These are phyloP conservation scores for Helicostylum pulchrum DNA, from an alignment of 192 early-diverging fungal genomes.

Conservation along the genomic window DNA sequence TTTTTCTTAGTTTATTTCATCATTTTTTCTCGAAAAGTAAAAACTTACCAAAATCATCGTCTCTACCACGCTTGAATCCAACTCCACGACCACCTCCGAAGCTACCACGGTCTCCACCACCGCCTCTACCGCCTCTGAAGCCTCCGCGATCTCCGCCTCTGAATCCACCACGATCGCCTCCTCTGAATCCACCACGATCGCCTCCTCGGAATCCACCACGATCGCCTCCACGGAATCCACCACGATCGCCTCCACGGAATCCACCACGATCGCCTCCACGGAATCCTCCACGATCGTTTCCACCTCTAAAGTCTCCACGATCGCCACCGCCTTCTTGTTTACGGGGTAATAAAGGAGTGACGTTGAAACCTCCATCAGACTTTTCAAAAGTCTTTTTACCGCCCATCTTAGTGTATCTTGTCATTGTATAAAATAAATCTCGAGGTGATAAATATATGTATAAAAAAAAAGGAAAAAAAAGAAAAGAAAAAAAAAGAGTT, in stretches of 20 bases:
- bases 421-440: slow-evolving; percentile 28
- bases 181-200: too few relatives aligned
- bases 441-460: background rate
- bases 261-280: background rate
- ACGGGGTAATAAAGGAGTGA: slow-evolving; percentile 13
- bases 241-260: background rate
- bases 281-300: background rate
- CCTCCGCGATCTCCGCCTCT: background rate
- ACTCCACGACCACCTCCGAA: background rate
- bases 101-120: background rate
- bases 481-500: background rate
- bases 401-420: slow-evolving; percentile 49
- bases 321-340: background rate
- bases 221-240: background rate
- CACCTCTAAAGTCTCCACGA: background rate
- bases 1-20: background rate
- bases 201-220: background rate
- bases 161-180: background rate
- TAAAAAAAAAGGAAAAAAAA: background rate
- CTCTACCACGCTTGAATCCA: background rate
- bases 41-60: background rate
- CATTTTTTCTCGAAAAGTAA: background rate
- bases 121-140: background rate
- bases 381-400: slow-evolving; percentile 31
- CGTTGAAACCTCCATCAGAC: slow-evolving; percentile 6